phyloP scores from a whole-genome alignment of 257 asterid species.

The Echites panduratus region DNA sequence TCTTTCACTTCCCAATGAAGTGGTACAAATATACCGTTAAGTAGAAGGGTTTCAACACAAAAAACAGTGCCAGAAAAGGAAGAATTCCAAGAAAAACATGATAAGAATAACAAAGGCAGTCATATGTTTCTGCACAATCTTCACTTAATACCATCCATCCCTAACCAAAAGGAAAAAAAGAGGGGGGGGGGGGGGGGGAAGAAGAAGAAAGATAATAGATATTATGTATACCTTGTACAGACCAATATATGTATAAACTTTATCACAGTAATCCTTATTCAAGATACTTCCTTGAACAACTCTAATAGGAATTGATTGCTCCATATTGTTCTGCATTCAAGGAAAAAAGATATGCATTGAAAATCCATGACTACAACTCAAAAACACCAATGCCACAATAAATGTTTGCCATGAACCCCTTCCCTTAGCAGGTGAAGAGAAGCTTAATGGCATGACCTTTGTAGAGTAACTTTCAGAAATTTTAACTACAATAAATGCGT shows the following conservation, averaged over 20 bases:
- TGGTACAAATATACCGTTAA: not conserved
- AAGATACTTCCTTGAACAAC: not conserved
- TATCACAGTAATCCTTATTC: not conserved
- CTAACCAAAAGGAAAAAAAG: too few species aligned
- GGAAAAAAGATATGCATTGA: not conserved
- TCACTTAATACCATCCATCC: too few species aligned
- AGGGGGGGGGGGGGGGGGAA: too few species aligned
- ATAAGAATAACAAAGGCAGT: not conserved
- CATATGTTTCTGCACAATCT: too few species aligned
- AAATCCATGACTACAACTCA: not conserved
- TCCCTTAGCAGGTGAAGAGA: not conserved
- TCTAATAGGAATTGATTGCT: conserved; percentile 18
- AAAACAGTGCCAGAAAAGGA: not conserved
- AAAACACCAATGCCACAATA: not conserved
- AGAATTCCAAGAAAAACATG: not conserved
- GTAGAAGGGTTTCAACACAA: not conserved
- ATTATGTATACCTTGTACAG: conserved; percentile 5
- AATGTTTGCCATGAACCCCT: too few species aligned
- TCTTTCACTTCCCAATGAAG: not conserved
- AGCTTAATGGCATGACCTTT: not conserved
- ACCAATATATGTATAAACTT: conserved; percentile 11
- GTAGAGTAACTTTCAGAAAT: not conserved
- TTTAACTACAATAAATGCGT: not conserved
- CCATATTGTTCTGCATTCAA: conserved; percentile 15
- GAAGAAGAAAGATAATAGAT: too few species aligned